Conservation (phyloP, 768 basidiomycete species). For the Pulveroboletus ravenelii region DNA sequence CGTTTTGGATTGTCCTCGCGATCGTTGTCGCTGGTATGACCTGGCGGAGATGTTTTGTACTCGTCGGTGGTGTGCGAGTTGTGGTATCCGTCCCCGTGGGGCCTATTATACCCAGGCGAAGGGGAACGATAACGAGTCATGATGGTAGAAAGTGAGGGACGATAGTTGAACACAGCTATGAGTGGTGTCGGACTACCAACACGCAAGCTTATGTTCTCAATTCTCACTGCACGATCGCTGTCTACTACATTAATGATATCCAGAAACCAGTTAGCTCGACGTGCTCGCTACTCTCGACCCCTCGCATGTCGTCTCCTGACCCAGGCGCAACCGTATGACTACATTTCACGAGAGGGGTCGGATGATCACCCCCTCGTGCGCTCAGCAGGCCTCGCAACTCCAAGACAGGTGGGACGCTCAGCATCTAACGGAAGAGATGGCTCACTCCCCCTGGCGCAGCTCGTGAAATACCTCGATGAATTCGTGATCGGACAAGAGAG, state of each 20-base stretch:
- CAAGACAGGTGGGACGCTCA: constrained; percentile 40
- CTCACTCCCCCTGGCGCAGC: constrained; percentile 38
- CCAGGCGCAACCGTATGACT: constrained; percentile 50
- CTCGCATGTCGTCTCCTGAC: constrained; percentile 45
- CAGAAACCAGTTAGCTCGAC: constrained; percentile 21
- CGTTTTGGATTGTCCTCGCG: constrained; percentile 28
- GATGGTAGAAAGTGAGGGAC: not conserved
- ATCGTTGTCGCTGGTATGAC: constrained; percentile 30
- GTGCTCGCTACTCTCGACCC: constrained; percentile 25
- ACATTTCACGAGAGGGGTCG: constrained; percentile 28
- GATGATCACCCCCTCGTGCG: constrained; percentile 32
- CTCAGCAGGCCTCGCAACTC: constrained; percentile 55
- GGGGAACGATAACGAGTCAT: constrained; percentile 49
- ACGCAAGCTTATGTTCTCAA: constrained; percentile 2
- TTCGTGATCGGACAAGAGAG: constrained; percentile 89
- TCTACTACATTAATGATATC: constrained; percentile 16
- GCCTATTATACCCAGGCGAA: constrained; percentile 34
- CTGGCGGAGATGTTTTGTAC: constrained; percentile 27
- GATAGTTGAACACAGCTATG: not conserved
- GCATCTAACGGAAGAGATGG: not conserved
- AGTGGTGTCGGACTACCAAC: not conserved
- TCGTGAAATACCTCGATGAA: constrained; percentile 80
- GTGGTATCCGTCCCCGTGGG: constrained; percentile 29
- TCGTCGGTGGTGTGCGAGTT: constrained; percentile 34
- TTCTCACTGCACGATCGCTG: not conserved